Evolutionary conservation across 2,329 filamentous ascomycete species (phyloP), one percentile per base, ranked within the genome.

Genomic region (Berkeleyomyces basicola): DNA sequence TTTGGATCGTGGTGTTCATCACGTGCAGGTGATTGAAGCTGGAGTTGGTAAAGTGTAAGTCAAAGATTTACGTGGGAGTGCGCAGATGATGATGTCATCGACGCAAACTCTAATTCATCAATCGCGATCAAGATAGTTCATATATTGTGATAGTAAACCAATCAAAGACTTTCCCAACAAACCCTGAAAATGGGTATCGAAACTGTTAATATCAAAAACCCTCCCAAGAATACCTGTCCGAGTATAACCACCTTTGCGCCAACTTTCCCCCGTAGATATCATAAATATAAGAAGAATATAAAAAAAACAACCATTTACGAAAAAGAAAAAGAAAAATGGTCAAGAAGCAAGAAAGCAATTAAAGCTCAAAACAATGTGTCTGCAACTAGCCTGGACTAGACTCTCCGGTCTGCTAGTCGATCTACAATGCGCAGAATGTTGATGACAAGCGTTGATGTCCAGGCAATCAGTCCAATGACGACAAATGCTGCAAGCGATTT

Each of bases 371-470:
- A 31, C 37, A 11, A 53, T 9, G 16, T 3, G 47, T 10, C 23
- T 51, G 47, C 31, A 55, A 55, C 23, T 2, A 2, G n/a, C 9
- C 40, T 31, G 14, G 4, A 5, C 42, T 40, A 61, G 31, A 63
- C 60, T 36, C 58, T 31, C 37, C 53, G 47, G 23, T 79, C 79
- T 44, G 80, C 81, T 7, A 86, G 75, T 64, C 80, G 77, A 67
- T 84, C 81, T 42, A 86, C 82, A 43, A 84, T 76, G 66, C 87
- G 81, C 70, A 90, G 85, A 64, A 90, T 83, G 73, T 90, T 96
- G 64, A 96, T 85, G 59, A 86, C 83, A 74, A 97, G 95, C 31
- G 90, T 96, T 72, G 87, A 79, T 65, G 92, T 81, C 92, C 92
- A 97, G n/a, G 89, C 86, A 65, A 95, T 78, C 64, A 96, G 78